Percentiles rank a stretch among this genome's conserved stretches.
These are phyloP conservation scores for Capsicum pubescens DNA, from an alignment of 257 asterid genomes.

Conservation along the genomic window DNA sequence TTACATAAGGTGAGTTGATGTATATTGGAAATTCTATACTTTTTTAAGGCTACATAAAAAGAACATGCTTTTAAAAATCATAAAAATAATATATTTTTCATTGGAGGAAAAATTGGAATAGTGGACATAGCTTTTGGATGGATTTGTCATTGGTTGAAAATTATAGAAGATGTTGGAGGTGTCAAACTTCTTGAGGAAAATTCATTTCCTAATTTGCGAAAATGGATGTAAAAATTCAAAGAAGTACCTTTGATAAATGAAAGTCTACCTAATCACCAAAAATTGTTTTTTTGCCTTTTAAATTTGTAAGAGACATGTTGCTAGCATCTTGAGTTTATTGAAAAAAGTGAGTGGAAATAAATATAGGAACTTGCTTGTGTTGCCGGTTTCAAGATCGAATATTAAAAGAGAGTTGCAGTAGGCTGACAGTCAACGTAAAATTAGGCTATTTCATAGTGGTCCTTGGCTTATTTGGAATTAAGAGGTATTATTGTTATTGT, in stretches of 20 bases:
- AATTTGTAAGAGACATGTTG: constrained; percentile 3
- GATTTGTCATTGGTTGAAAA: constrained; percentile 28
- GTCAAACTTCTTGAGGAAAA: constrained; percentile 7
- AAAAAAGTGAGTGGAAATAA: not conserved
- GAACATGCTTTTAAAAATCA: constrained; percentile 13
- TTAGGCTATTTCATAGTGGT: not conserved
- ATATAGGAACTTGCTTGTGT: not conserved
- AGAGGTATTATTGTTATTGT: not conserved
- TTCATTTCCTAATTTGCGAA: constrained; percentile 23
- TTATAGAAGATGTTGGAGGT: constrained; percentile 27
- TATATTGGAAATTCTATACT: not conserved
- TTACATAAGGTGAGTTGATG: not conserved
- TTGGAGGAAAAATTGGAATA: constrained; percentile 30
- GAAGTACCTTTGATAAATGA: constrained; percentile 17
- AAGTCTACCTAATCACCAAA: constrained; percentile 17
- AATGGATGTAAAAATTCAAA: constrained; percentile 33
- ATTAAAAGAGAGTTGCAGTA: rapidly evolving
- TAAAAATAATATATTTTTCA: constrained; percentile 25
- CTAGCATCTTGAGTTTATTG: constrained; percentile 17
- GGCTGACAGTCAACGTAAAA: not conserved
- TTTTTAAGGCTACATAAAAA: not conserved
- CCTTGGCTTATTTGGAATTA: not conserved
- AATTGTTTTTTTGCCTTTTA: constrained; percentile 5
- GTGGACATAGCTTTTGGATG: constrained; percentile 33
- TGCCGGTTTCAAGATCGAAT: not conserved